Percentiles rank a stretch among this genome's conserved stretches.
phyloP scores from a whole-genome alignment of 768 basidiomycete genomes.

The Tricholoma matsutake region DNA sequence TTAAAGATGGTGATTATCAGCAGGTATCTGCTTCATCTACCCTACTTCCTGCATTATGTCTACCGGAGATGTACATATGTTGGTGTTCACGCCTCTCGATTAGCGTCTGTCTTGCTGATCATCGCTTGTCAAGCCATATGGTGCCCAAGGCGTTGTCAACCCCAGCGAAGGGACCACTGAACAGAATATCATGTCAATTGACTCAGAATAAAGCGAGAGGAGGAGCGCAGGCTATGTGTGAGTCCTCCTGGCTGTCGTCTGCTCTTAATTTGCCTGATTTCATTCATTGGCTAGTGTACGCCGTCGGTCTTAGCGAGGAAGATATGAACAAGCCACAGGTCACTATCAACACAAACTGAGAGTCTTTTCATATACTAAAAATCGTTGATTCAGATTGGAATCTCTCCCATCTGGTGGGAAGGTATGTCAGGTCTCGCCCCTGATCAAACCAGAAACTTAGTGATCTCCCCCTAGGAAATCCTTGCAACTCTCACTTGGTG shows the following conservation, averaged over 20 bases:
- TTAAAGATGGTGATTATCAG: neutral
- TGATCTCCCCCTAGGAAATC: conserved; percentile 55
- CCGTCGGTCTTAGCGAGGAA: conserved; percentile 68
- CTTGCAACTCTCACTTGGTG: conserved; percentile 82
- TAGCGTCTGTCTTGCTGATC: neutral
- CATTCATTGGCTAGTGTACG: conserved; percentile 56
- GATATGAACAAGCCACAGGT: conserved; percentile 88
- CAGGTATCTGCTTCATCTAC: neutral
- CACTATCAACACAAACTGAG: neutral
- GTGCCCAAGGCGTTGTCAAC: conserved; percentile 32
- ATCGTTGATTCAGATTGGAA: conserved; percentile 60
- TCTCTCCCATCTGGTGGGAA: conserved; percentile 92
- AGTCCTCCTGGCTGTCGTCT: conserved; percentile 22
- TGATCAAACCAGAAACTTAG: neutral
- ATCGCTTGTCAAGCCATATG: conserved; percentile 34
- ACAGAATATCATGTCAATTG: conserved; percentile 70
- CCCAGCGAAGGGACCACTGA: conserved; percentile 43
- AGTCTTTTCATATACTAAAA: neutral
- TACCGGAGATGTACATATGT: conserved; percentile 41
- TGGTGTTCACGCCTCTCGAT: neutral
- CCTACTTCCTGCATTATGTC: conserved; percentile 37
- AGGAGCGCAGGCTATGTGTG: conserved; percentile 85
- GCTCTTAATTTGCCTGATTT: neutral
- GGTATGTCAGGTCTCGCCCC: conserved; percentile 38
- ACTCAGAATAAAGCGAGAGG: conserved; percentile 78